Evolutionary conservation across 2,329 filamentous ascomycete genomes (phyloP).

Genomic region (Talaromyces rugulosus): DNA sequence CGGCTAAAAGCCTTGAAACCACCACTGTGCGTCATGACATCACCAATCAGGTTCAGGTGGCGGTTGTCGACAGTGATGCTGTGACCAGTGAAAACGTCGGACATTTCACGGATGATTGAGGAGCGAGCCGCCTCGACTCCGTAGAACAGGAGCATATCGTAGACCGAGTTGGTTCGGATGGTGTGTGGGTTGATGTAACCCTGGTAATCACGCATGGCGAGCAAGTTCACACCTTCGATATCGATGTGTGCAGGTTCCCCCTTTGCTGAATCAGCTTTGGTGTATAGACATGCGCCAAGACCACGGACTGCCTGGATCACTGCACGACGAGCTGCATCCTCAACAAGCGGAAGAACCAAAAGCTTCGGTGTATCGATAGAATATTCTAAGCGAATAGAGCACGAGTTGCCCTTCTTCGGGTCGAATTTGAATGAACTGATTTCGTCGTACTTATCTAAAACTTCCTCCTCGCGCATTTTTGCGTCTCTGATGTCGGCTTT

Average conservation of each 20-base stretch:
- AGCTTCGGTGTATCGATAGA: slow-evolving; percentile 78
- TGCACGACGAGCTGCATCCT: slow-evolving; percentile 70
- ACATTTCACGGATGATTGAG: slow-evolving; percentile 82
- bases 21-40: slow-evolving; percentile 95
- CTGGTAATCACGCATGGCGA: slow-evolving; percentile 83
- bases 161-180: slow-evolving; percentile 89
- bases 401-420: slow-evolving; percentile 67
- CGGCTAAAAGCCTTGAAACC: slow-evolving; percentile 89
- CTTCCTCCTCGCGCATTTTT: slow-evolving; percentile 57
- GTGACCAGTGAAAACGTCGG: slow-evolving; percentile 81
- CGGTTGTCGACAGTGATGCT: slow-evolving; percentile 87
- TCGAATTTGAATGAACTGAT: slow-evolving; percentile 78
- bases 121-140: slow-evolving; percentile 89
- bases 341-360: slow-evolving; percentile 86
- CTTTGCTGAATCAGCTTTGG: slow-evolving; percentile 56
- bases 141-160: slow-evolving; percentile 76
- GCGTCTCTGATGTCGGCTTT: slow-evolving; percentile 38
- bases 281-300: slow-evolving; percentile 67
- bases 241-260: slow-evolving; percentile 55
- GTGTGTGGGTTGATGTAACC: slow-evolving; percentile 81
- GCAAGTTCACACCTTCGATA: slow-evolving; percentile 81
- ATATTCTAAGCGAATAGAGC: slow-evolving; percentile 79
- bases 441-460: slow-evolving; percentile 61
- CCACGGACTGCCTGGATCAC: slow-evolving; percentile 83
- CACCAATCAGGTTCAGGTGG: slow-evolving; percentile 91